These are phyloP conservation scores for Euphrasia confusa DNA, from an alignment of 257 asterid genomes.

Conservation along the genomic window DNA sequence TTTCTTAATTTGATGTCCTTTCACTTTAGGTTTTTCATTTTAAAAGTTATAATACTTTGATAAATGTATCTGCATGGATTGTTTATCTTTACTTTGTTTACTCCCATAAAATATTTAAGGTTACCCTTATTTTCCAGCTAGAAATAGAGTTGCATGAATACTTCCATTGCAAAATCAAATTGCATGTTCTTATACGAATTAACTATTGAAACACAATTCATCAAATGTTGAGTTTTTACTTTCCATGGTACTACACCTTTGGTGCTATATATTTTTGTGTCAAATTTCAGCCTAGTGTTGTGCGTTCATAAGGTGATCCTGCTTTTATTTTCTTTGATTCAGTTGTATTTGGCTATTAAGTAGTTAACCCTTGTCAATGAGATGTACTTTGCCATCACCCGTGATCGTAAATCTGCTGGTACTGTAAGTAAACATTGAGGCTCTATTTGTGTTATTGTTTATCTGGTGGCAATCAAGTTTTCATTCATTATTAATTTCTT, in stretches of 20 bases:
- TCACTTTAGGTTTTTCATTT: constrained; percentile 1
- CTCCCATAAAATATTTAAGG: constrained; percentile 5
- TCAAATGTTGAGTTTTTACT: neutral
- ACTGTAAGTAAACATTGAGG: constrained; percentile 61
- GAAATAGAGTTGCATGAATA: constrained; percentile 8
- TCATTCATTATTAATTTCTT: neutral
- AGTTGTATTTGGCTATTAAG: constrained; percentile 69
- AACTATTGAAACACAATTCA: constrained; percentile 3
- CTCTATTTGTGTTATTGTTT: constrained; percentile 3
- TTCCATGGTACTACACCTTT: neutral
- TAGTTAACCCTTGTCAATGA: constrained; percentile 89
- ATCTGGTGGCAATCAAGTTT: neutral
- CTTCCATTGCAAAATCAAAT: neutral
- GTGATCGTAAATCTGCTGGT: constrained; percentile 91
- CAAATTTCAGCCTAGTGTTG: neutral
- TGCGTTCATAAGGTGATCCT: constrained; percentile 5
- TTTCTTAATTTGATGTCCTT: constrained; percentile 11
- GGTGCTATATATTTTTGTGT: neutral
- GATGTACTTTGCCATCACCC: constrained; percentile 98
- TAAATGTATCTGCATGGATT: constrained; percentile 4
- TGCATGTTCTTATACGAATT: neutral
- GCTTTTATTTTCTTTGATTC: constrained; percentile 25
- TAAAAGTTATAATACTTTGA: neutral
- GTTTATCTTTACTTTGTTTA: neutral
- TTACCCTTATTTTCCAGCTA: neutral